Evolutionary conservation across 345 rosid species (phyloP), one percentile per base, ranked within the genome.

Genomic region (Clarkia xantiana): DNA sequence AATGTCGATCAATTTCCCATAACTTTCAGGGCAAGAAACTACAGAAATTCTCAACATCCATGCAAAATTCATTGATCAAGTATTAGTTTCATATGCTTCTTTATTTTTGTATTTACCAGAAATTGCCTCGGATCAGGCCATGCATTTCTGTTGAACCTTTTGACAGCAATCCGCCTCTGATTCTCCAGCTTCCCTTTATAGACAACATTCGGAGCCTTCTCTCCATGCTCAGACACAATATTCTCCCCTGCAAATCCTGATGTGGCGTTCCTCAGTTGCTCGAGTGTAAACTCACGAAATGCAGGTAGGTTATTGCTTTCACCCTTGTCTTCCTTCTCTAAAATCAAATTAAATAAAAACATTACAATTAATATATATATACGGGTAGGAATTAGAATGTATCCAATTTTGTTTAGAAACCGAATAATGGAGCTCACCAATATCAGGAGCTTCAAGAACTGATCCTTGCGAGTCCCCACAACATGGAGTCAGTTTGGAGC

Each of bases 171-270:
- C 57, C 82, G 71, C 76, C 65, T 81, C 59, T 76, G 80, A 65
- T 76, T 81, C 53, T 83, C 94, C 54, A 90, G 56, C 67, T 90
- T 90, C 50, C 97, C 97, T 62, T 75, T 86, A 52, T 83, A 90
- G 43, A 90, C 96, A 65, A 86, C 86, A 62, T 90, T 90, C 14
- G 96, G 97, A 61, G 96, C 97, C 71, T 79, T 90, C 56, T 86
- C 96, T 14, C 96, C 96, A 63, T 86, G 96, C 53, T 90, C 97
- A 25, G 94, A 86, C 44, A 90, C 91, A 54, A 90, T 90, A 50
- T 90, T 90, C 66, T 82, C 94, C 12, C 70, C 71, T 0, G 96
- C 80, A 61, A 90, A 90, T 42, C 97, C 94, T 20, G 91, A 86
- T 7, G 97, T 86, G 0, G 96, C 97, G 61, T 69, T 77, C 70